phyloP scores from a whole-genome alignment of 768 basidiomycete species.

The Crucibulum laeve region DNA sequence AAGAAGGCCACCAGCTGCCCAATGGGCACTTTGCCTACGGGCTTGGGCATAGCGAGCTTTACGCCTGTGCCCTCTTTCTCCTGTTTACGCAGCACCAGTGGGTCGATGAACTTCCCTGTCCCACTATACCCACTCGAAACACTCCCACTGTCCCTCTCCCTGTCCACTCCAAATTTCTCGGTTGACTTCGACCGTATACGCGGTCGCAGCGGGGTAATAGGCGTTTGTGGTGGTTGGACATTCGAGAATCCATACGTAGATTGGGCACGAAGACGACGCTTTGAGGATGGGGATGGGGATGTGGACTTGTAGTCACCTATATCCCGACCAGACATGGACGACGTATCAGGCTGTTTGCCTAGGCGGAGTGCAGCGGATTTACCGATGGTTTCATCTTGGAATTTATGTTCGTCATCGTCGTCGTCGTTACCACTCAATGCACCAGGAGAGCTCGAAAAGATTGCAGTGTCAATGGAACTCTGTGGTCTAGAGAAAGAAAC shows the following conservation, averaged over 20 bases:
- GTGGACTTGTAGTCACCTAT: conserved; percentile 20
- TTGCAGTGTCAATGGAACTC: conserved; percentile 33
- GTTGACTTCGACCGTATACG: conserved; percentile 37
- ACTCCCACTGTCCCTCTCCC: conserved; percentile 21
- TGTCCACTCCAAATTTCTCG: conserved; percentile 25
- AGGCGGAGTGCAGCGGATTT: conserved; percentile 40
- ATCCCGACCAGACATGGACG: conserved; percentile 8
- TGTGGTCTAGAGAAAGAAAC: conserved; percentile 14
- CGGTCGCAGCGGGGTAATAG: conserved; percentile 26
- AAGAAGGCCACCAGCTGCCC: conserved; percentile 85
- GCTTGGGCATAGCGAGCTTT: conserved; percentile 40
- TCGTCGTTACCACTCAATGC: conserved; percentile 19
- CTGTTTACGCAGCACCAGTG: conserved; percentile 65
- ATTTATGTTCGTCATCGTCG: conserved; percentile 35
- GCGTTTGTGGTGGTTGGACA: conserved; percentile 23
- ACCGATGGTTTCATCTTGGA: conserved; percentile 60
- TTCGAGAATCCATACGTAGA: conserved; percentile 50
- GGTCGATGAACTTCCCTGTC: conserved; percentile 67
- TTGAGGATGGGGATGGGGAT: conserved; percentile 14
- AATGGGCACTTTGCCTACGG: conserved; percentile 63
- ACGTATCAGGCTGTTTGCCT: conserved; percentile 5
- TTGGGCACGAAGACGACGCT: conserved; percentile 46
- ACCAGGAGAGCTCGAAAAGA: conserved; percentile 33
- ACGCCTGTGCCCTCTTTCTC: conserved; percentile 40
- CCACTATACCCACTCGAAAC: conserved; percentile 19